Base-by-base conservation (phyloP, 75 land plant genomes). In the Ceratopteris richardii region DNA sequence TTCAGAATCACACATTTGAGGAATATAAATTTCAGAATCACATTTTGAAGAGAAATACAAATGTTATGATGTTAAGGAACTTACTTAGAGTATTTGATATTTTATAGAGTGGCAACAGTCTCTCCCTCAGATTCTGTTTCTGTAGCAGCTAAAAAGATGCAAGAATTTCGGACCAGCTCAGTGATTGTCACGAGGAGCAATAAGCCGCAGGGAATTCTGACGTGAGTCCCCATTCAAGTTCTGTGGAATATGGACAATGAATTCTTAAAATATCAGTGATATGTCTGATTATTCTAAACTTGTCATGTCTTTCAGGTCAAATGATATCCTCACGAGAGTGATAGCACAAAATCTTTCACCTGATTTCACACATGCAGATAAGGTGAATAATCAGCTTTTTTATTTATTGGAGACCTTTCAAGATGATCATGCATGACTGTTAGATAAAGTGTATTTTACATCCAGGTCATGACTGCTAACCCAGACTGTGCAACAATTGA, bases 311-410 rank as follows among this genome's bases (percentile, higher is more conserved):
- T 14, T 65, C 82, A 92, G 98, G 23, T 92, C 98, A 36, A 92
- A 82, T 50, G 98, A 92, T 79, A 70, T 92, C 17, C 90, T 92
- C 31, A 82, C 82, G 89, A 80, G 87, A 57, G 87, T 92, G 58
- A 83, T 92, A 50, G 86, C 98, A 13, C 82, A 71, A 65, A 82
- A 79, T 64, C 84, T 88, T 31, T 71, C 84, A 36, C 94, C 98
- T 47, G 98, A 92, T 56, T 33, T 76, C 22, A 88, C 98, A 41
- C 64, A 77, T 18, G 84, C 82, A 31, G 98, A 88, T 56, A 92
- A 92, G 95, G 98, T 92, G 48, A 12, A 18, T 29, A n/a, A n/a
- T n/a, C n/a, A n/a, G 31, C 30, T 44, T 24, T 20, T 20, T 21
- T 16, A 2, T 14, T 3, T 44, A 4, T 2, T 23, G 9, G 42